Conservation (phyloP, 768 basidiomycete genomes). For the Leucocoprinus sp. region DNA sequence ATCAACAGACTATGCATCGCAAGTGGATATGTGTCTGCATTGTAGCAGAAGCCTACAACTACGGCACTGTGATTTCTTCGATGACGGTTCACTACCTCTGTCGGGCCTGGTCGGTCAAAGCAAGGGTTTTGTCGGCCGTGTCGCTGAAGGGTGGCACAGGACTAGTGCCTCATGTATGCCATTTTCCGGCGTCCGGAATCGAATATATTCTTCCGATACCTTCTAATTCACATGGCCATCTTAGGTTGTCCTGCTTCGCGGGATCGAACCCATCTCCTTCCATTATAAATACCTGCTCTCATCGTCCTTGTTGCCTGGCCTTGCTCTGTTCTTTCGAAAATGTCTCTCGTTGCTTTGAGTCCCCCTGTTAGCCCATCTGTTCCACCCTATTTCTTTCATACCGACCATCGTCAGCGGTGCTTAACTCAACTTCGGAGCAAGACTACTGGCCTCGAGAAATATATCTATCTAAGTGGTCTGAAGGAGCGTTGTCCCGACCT, state of each 20-base stretch:
- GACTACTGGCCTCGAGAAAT: conserved; percentile 49
- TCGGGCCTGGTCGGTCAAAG: background rate
- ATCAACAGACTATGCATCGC: background rate
- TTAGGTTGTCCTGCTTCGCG: conserved; percentile 13
- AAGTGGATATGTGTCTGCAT: background rate
- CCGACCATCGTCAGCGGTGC: conserved; percentile 49
- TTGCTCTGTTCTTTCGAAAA: conserved; percentile 9
- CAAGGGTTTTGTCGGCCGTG: background rate
- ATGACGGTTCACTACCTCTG: background rate
- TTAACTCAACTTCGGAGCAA: conserved; percentile 54
- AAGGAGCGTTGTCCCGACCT: conserved; percentile 54
- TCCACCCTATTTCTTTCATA: conserved; percentile 41
- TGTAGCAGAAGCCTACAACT: background rate
- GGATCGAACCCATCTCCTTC: conserved; percentile 13
- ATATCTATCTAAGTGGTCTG: conserved; percentile 61
- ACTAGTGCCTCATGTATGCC: no score
- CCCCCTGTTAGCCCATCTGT: conserved; percentile 19
- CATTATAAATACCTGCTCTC: conserved; percentile 19
- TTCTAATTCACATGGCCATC: conserved; percentile 22
- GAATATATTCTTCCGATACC: conserved; percentile 17
- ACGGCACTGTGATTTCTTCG: background rate
- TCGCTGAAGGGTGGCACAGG: no score
- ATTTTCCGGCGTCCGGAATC: conserved; percentile 13
- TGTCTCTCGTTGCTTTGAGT: conserved; percentile 8
- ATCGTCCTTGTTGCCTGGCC: conserved; percentile 4